These are phyloP conservation scores for Pseudomonodictys pantanalensis DNA, from an alignment of 495 filamentous ascomycete genomes.

Conservation along the genomic window DNA sequence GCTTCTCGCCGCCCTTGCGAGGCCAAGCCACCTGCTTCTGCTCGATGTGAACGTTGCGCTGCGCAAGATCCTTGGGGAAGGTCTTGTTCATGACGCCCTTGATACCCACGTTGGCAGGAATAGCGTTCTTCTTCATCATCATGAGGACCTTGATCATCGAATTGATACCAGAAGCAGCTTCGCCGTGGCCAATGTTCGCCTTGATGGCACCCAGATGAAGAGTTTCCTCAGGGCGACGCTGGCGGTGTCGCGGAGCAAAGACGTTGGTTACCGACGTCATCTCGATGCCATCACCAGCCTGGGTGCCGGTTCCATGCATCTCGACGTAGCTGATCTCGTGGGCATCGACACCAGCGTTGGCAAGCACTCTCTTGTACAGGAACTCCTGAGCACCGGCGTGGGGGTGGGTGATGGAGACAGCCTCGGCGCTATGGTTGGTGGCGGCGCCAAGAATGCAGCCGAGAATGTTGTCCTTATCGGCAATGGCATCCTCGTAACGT, in stretches of 20 bases:
- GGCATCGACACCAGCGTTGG: conserved; percentile 47
- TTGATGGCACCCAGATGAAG: conserved; percentile 83
- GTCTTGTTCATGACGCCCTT: conserved; percentile 77
- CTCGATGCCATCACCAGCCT: conserved; percentile 47
- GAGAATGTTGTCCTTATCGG: conserved; percentile 50
- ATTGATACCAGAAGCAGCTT: conserved; percentile 81
- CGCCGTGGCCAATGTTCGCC: conserved; percentile 85
- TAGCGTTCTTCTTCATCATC: conserved; percentile 80
- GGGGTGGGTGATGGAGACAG: conserved; percentile 49
- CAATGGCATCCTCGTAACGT: conserved; percentile 49
- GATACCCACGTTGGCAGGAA: conserved; percentile 86
- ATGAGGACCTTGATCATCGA: conserved; percentile 79
- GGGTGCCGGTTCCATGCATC: conserved; percentile 52
- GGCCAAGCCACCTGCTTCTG: conserved; percentile 58
- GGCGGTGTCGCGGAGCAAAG: conserved; percentile 70
- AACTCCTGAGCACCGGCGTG: conserved; percentile 50
- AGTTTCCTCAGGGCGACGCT: conserved; percentile 64
- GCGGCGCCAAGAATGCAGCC: conserved; percentile 46
- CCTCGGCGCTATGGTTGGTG: conserved; percentile 46
- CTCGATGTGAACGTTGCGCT: conserved; percentile 74
- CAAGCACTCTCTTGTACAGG: conserved; percentile 47
- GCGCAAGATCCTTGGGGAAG: conserved; percentile 70
- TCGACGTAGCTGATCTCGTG: conserved; percentile 53
- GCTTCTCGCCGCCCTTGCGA: conserved; percentile 59
- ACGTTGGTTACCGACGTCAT: conserved; percentile 57